Evolutionary conservation across 768 basidiomycete species (phyloP), one percentile per base, ranked within the genome.

Genomic region (Tubosaeta brunneosetosa): DNA sequence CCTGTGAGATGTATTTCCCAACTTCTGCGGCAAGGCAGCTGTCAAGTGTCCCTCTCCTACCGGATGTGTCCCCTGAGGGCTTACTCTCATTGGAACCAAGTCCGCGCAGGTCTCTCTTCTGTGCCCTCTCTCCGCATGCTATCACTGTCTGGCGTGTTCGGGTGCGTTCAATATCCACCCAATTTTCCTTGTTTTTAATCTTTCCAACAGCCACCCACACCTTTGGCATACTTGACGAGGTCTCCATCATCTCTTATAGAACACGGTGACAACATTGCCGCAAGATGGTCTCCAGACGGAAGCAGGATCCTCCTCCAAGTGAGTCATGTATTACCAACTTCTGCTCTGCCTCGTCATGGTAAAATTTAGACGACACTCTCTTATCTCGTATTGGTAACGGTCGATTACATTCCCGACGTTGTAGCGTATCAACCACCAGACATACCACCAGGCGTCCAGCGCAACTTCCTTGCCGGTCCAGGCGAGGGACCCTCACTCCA

Each of bases 251-350:
- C 91, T 16, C 73, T 95, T 36, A 68, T 78, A 50, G 85, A 89
- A 53, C 93, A 94, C 65, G 94, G 94, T n/a, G 80, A 84, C 61
- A 95, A 93, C 59, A 55, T 77, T 17, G 71, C 78, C 48, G 82
- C 81, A 12, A 79, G 83, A 61, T 97, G 94, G 93, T 84, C 92
- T 16, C 84, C 85, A 49, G 91, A 94, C 66, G 86, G 88, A 32
- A 76, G 77, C 61, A 77, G 83, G 59, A 82, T 97, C 44, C 81
- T 94, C 49, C 79, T 97, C 19, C 83, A 88, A 71, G 94, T 89
- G 52, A 50, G 83, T 68, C 6, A 17, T 41, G 38, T 48, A 31
- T 49, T n/a, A 33, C 17, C 16, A 44, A 50, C 27, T 40, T 50
- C 38, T 31, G 17, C 49, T 34, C 44, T 49, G 19, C 41, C 47